Conservation (phyloP, 441 rosid genomes). For the Croton laevigatus region DNA sequence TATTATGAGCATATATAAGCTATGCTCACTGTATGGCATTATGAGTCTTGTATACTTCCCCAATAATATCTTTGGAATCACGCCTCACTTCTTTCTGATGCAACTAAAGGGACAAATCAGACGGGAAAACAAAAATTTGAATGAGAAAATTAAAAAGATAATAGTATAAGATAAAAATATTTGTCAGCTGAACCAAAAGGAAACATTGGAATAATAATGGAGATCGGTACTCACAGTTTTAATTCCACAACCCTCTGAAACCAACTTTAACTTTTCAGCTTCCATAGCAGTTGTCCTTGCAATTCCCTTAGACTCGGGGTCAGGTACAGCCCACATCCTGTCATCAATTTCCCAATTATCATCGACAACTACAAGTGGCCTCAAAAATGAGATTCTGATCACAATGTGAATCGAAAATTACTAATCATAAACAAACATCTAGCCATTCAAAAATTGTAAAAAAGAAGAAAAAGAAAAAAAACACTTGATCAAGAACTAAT, state of each 20-base stretch:
- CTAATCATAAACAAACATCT: neutral
- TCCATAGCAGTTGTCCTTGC: slow-evolving; percentile 55
- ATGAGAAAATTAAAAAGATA: slow-evolving; percentile 7
- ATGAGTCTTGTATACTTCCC: slow-evolving; percentile 67
- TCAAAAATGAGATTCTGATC: neutral
- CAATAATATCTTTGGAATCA: slow-evolving; percentile 55
- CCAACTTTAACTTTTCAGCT: slow-evolving; percentile 67
- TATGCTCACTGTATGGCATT: slow-evolving; percentile 60
- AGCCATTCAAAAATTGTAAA: neutral
- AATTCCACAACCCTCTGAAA: slow-evolving; percentile 75
- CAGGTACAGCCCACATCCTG: slow-evolving; percentile 79
- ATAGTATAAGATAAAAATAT: neutral
- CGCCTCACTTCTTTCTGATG: slow-evolving; percentile 72
- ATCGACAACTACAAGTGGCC: slow-evolving; percentile 7
- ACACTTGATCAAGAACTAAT: neutral
- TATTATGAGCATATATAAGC: neutral
- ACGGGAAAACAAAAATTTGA: slow-evolving; percentile 22
- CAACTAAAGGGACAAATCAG: slow-evolving; percentile 48
- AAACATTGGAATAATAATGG: neutral
- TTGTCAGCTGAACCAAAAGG: neutral
- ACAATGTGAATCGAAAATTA: neutral
- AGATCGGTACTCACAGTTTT: slow-evolving; percentile 54
- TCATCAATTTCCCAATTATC: slow-evolving; percentile 17
- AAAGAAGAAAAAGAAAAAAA: neutral
- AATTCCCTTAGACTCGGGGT: slow-evolving; percentile 68